These are phyloP conservation scores for Colletotrichum simmondsii DNA, from an alignment of 2,329 filamentous ascomycete genomes.

Conservation along the genomic window DNA sequence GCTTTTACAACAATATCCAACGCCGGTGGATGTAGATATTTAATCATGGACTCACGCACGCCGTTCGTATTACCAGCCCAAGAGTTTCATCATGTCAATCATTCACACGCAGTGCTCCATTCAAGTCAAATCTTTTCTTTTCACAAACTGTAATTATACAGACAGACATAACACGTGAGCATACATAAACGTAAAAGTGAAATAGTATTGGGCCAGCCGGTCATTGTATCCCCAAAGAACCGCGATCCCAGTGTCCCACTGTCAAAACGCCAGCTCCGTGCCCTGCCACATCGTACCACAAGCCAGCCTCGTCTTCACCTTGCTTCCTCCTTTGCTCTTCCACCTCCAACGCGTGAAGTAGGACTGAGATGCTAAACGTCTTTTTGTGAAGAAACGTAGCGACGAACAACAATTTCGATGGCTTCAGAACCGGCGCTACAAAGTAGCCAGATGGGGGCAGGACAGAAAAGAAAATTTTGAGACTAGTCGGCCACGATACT, in stretches of 20 bases:
- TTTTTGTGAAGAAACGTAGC: background rate
- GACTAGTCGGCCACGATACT: conserved; percentile 22
- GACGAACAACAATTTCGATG: background rate
- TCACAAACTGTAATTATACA: conserved; percentile 15
- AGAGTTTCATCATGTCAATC: background rate
- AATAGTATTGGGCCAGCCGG: conserved; percentile 25
- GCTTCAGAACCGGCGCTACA: background rate
- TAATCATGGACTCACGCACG: background rate
- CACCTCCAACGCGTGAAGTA: background rate
- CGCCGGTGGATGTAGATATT: background rate
- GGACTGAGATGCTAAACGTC: background rate
- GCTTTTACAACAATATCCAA: too few relatives aligned
- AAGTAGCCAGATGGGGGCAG: background rate
- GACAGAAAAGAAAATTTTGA: conserved; percentile 34
- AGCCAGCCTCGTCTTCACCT: background rate
- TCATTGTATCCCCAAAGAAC: conserved; percentile 14
- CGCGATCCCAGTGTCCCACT: conserved; percentile 16
- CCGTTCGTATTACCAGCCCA: too few relatives aligned
- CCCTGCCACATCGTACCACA: background rate
- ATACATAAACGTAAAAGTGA: conserved; percentile 17
- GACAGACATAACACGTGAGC: conserved; percentile 23
- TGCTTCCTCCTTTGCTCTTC: background rate
- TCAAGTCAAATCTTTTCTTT: background rate
- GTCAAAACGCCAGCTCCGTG: conserved; percentile 29
- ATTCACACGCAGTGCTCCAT: background rate